These are phyloP conservation scores for Vaccinium vitisidaea DNA, from an alignment of 148 eudicot species.

Conservation along the genomic window DNA sequence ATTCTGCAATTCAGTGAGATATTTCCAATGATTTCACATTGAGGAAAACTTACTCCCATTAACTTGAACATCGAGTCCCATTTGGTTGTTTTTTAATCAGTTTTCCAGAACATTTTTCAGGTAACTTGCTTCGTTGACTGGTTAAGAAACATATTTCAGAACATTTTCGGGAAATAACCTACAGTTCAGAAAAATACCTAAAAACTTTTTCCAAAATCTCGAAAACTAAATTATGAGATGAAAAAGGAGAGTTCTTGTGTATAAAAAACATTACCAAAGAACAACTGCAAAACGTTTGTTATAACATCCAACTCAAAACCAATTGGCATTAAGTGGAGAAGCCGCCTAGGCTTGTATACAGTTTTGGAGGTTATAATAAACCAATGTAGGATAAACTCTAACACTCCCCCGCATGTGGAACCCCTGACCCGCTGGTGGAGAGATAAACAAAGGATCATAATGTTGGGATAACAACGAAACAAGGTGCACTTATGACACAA, in stretches of 20 bases:
- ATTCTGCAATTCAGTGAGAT: background rate
- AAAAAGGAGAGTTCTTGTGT: background rate
- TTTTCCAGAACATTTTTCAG: background rate
- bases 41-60: background rate
- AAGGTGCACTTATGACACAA: too few species aligned
- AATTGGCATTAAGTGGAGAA: too few species aligned
- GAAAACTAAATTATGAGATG: background rate
- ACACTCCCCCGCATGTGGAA: too few species aligned
- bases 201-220: background rate
- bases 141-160: background rate
- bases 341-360: too few species aligned
- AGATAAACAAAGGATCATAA: too few species aligned
- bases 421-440: too few species aligned
- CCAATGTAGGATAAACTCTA: too few species aligned
- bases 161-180: background rate
- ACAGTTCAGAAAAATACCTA: background rate
- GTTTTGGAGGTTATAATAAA: too few species aligned
- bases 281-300: background rate
- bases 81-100: background rate
- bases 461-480: too few species aligned
- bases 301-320: too few species aligned
- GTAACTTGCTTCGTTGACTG: background rate
- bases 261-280: background rate
- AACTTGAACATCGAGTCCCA: background rate
- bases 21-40: background rate